These are phyloP conservation scores for Priceomyces melissophilus DNA, from an alignment of 805 yeast genomes.

Conservation along the genomic window DNA sequence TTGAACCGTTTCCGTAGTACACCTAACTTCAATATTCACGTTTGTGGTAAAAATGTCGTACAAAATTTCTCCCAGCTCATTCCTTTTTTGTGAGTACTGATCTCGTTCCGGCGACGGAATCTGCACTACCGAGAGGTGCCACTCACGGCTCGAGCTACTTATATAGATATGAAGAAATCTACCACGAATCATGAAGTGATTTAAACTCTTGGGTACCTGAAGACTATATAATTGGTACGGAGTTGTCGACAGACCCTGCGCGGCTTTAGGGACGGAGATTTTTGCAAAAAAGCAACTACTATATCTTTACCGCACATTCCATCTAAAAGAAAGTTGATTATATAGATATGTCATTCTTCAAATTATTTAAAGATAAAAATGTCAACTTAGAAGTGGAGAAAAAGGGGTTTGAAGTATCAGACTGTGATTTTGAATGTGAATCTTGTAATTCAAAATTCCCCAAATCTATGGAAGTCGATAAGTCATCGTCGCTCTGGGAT, in stretches of 20 bases:
- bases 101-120: conserved; percentile 2
- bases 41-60: conserved; percentile 3
- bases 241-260: no score
- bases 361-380: neutral
- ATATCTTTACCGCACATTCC: no score
- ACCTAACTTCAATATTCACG: neutral
- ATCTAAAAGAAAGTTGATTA: no score
- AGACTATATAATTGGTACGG: no score
- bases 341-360: conserved; percentile 4
- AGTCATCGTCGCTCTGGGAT: conserved; percentile 53
- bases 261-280: no score
- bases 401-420: conserved; percentile 34
- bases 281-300: no score
- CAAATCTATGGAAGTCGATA: conserved; percentile 38
- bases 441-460: conserved; percentile 56
- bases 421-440: conserved; percentile 52
- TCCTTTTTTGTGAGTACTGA: neutral
- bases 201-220: no score
- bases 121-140: neutral
- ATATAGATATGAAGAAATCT: neutral
- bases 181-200: no score
- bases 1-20: no score
- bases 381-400: conserved; percentile 2
- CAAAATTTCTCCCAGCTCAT: neutral
- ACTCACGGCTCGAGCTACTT: neutral